Percentiles rank a stretch among this genome's conserved stretches.
Conservation (phyloP, 768 basidiomycete species). For the Xanthoconium stramineum region DNA sequence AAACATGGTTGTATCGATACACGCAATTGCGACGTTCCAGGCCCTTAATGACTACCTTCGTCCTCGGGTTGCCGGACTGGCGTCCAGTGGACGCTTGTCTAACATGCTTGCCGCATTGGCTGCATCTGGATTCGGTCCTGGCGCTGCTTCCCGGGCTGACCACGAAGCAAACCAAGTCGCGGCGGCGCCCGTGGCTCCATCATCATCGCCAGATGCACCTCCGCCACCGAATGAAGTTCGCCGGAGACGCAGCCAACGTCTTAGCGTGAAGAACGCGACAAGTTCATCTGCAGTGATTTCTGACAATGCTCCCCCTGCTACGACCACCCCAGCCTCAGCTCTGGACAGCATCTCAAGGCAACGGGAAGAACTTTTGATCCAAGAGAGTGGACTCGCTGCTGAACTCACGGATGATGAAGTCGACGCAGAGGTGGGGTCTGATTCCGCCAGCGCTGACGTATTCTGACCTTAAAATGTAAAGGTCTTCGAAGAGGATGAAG, state of each 20-base stretch:
- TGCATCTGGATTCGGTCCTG: conserved; percentile 64
- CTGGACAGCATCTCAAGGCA: conserved; percentile 24
- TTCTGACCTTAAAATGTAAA: conserved; percentile 25
- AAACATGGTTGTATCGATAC: conserved; percentile 95
- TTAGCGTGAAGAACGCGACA: conserved; percentile 63
- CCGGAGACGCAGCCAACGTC: conserved; percentile 77
- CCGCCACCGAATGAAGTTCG: conserved; percentile 42
- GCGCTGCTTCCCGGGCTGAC: conserved; percentile 41
- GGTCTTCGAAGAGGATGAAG: conserved; percentile 86
- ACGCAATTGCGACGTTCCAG: conserved; percentile 97
- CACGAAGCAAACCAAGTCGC: conserved; percentile 30
- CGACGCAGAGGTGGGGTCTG: conserved; percentile 60
- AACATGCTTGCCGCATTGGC: conserved; percentile 91
- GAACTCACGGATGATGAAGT: conserved; percentile 85
- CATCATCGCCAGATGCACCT: conserved; percentile 34
- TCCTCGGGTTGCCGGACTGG: conserved; percentile 76
- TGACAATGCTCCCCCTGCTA: conserved; percentile 11
- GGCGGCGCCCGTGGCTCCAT: conserved; percentile 23
- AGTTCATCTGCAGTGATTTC: conserved; percentile 13
- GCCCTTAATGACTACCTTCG: conserved; percentile 95
- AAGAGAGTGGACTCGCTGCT: conserved; percentile 61
- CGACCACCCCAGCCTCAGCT: conserved; percentile 27
- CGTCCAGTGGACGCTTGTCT: conserved; percentile 64
- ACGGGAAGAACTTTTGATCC: conserved; percentile 50
- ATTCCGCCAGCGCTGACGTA: neutral